Percentiles rank a stretch among this genome's conserved stretches.
Conservation (phyloP, 83 land plant genomes). For the Diphasiastrum complanatum region DNA sequence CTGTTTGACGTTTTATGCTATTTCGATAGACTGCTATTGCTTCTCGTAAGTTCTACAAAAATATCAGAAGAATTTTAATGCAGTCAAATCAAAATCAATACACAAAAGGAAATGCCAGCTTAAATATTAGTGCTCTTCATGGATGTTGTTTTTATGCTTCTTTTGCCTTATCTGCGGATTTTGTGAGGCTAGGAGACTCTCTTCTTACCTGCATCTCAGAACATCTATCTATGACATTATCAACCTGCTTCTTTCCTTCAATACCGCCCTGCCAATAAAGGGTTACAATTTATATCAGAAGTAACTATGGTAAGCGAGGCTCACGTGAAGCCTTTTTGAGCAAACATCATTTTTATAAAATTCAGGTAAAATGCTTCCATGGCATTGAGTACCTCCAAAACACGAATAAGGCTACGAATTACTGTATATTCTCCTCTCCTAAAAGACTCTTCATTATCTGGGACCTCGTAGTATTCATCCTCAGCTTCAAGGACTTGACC, state of each 20-base stretch:
- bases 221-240: conserved; percentile 91
- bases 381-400: conserved; percentile 95
- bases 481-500: conserved; percentile 58
- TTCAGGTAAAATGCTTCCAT: no score
- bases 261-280: conserved; percentile 71
- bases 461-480: conserved; percentile 49
- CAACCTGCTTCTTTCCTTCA: conserved; percentile 91
- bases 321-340: neutral
- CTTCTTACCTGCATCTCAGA: conserved; percentile 87
- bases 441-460: conserved; percentile 81
- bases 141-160: neutral
- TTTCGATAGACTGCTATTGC: conserved; percentile 88
- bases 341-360: no score
- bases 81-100: no score
- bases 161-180: neutral
- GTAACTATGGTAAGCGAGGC: neutral
- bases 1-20: conserved; percentile 84
- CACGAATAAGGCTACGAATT: conserved; percentile 87
- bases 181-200: neutral
- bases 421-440: conserved; percentile 96
- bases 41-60: conserved; percentile 89
- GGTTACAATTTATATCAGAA: neutral
- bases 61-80: no score
- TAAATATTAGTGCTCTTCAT: neutral
- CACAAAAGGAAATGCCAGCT: no score